Evolutionary conservation across 805 yeast genomes (phyloP).

Genomic region (Vanderwaltozyma tropicalis): DNA sequence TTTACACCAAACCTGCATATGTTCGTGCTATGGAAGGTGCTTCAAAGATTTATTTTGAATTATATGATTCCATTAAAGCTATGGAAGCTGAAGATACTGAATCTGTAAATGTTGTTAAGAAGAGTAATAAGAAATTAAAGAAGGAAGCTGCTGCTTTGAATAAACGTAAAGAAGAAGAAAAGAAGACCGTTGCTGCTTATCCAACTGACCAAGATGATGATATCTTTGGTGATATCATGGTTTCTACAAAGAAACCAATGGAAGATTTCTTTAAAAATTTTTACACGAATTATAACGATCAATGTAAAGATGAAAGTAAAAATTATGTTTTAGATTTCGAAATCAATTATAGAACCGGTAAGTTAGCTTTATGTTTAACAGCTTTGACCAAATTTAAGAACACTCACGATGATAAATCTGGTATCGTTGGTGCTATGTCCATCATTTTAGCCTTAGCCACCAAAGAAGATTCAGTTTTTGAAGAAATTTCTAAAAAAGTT

Average conservation of each 20-base stretch:
- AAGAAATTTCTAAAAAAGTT: conserved; percentile 24
- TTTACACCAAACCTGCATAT: conserved; percentile 62
- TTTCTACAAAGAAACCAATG: conserved; percentile 31
- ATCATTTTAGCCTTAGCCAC: conserved; percentile 18
- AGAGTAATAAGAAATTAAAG: conserved; percentile 40
- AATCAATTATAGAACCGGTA: conserved; percentile 20
- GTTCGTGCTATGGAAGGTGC: conserved; percentile 63
- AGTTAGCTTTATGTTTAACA: conserved; percentile 24
- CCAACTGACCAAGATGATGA: conserved; percentile 49
- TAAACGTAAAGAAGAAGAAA: conserved; percentile 46
- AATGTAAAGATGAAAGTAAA: conserved; percentile 33
- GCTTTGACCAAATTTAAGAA: conserved; percentile 19
- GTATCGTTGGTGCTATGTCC: conserved; percentile 21
- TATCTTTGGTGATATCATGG: conserved; percentile 43
- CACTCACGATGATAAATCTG: conserved; percentile 9
- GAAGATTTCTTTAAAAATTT: conserved; percentile 37
- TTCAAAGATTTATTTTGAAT: conserved; percentile 42
- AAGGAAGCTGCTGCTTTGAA: conserved; percentile 40
- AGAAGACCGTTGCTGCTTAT: conserved; percentile 32
- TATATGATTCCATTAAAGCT: conserved; percentile 12
- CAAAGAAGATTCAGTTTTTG: conserved; percentile 13
- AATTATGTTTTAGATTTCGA: conserved; percentile 23
- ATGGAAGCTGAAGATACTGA: conserved; percentile 6
- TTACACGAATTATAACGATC: conserved; percentile 31
- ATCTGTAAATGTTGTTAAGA: conserved; percentile 5